A percentile compares a stretch with the other conserved stretches of the same genome.
These are phyloP conservation scores for Moniliophthora roreri DNA, from an alignment of 1,284 basidiomycete genomes.

Conservation along the genomic window DNA sequence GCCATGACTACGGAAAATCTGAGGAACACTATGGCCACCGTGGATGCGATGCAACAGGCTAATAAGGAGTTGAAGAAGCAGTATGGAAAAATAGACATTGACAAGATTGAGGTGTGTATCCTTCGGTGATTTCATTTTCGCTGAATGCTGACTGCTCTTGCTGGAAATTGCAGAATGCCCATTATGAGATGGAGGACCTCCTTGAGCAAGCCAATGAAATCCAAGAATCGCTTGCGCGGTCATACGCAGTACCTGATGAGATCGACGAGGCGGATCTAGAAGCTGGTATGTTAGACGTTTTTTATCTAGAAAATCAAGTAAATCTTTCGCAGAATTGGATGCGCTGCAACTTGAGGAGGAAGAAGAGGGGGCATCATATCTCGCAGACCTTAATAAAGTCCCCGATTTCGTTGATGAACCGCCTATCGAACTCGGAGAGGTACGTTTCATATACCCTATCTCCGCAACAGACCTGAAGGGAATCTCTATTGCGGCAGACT, in stretches of 20 bases:
- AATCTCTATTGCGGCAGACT: constrained; percentile 24
- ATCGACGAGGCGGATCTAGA: constrained; percentile 97
- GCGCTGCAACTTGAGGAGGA: constrained; percentile 87
- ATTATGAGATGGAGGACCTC: constrained; percentile 98
- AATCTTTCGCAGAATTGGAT: constrained; percentile 69
- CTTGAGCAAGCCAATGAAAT: constrained; percentile 98
- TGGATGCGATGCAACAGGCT: constrained; percentile 96
- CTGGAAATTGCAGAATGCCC: constrained; percentile 64
- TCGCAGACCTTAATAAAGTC: constrained; percentile 79
- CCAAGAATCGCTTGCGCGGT: constrained; percentile 90
- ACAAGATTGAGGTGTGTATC: constrained; percentile 90
- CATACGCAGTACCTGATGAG: constrained; percentile 97
- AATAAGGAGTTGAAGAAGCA: constrained; percentile 98
- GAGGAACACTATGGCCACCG: constrained; percentile 99
- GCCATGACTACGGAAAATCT: constrained; percentile 96
- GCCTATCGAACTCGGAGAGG: constrained; percentile 68
- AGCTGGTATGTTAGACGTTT: constrained; percentile 65
- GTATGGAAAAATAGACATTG: constrained; percentile 96
- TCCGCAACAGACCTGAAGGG: constrained; percentile 8
- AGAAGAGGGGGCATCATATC: constrained; percentile 85
- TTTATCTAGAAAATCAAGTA: neutral
- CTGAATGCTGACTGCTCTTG: neutral
- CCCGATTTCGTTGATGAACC: constrained; percentile 91
- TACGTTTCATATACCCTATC: constrained; percentile 24
- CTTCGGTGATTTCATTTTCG: constrained; percentile 7